Evolutionary conservation across 2,329 filamentous ascomycete species (phyloP), one percentile per base, ranked within the genome.

Genomic region (Aspergillus sp.): DNA sequence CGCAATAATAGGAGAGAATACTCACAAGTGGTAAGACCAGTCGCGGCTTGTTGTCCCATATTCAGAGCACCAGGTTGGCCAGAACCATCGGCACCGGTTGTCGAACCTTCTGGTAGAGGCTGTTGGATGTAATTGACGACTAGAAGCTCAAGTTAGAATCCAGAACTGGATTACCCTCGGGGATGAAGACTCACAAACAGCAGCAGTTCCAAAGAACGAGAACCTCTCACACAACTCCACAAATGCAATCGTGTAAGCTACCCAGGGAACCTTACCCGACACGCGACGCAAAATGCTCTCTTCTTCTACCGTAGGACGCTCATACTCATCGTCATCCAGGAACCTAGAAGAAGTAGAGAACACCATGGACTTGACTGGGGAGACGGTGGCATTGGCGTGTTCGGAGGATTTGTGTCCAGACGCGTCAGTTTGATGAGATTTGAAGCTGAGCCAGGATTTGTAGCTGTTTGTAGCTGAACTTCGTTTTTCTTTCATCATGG

Each of bases 211-310:
- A 62, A 88, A 88, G 77, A 87, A 90, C 10, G 83, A 85, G 68
- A 87, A 88, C 41, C 86, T 82, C 71, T 90, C 86, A 69, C 83
- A 86, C 47, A 88, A 72, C 67, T 90, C 86, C 49, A 86, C 80
- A 52, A 88, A 82, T 44, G 83, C 85, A 52, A 90, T 80, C 27
- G 82, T 83, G 69, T 83, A 89, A 48, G 84, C 79, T 49, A 76
- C 71, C 77, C 78, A 83, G 44, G 81, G 81, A 51, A 89, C 79
- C 4, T 55, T 57, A 20, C 60, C 66, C 7, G 65, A 44, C 6
- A 71, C 61, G 46, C 68, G 66, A 37, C 65, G 68, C 6, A 72
- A 58, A 17, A 57, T 64, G 1, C 44, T 47, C 37, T 68, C 32
- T 38, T 72, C 69, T 15, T 67, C 61, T 0, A 57, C 56, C 1